Evolutionary conservation across 1,139 yeast species (phyloP), one percentile per base, ranked within the genome.

Genomic region (Torulaspora pretoriensis): DNA sequence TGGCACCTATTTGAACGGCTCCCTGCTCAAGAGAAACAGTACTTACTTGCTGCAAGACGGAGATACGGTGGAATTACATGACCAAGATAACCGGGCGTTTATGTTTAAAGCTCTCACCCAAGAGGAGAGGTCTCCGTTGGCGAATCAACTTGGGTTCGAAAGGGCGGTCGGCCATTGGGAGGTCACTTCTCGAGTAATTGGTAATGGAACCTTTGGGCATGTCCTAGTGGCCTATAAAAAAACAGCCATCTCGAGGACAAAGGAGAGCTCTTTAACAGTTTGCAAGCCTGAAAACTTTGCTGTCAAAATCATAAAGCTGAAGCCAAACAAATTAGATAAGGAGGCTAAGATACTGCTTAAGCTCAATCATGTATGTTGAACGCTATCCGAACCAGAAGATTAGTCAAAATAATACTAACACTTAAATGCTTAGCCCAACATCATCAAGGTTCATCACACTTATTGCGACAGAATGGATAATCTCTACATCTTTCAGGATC

Each of bases 131-230:
- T 40, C 40, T 24, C 40, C 39, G 26, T 26, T 48, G 10, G 9
- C 47, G 13, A 38, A 43, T 32, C 53, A 47, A 24, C 40, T 59
- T 28, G 56, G 55, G 8, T 60, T 65, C 32, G 50, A 46, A 25
- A 51, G 46, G 38, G 51, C 44, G 8, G 52, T 69, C 8, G 57
- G 59, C 3, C 57, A 63, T 8, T 80, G 83, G 81, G 50, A 48
- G 4, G 63, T 79, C 5, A 57, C 72, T 2, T 60, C 70, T 4
- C 68, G 70, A 28, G 55, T 75, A 2, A 59, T 81, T 25, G 87
- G 87, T 0, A 65, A 68, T 35, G 88, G 88, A 0, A 75, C 84
- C 0, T 81, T 79, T 68, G 86, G 86, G 1, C 70, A 73, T 35
- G 84, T 75, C 40, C 41, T 62, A 37, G 53, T 55, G 14, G 58